phyloP scores from a whole-genome alignment of 148 eudicot genomes.

The Fagopyrum esculentum region DNA sequence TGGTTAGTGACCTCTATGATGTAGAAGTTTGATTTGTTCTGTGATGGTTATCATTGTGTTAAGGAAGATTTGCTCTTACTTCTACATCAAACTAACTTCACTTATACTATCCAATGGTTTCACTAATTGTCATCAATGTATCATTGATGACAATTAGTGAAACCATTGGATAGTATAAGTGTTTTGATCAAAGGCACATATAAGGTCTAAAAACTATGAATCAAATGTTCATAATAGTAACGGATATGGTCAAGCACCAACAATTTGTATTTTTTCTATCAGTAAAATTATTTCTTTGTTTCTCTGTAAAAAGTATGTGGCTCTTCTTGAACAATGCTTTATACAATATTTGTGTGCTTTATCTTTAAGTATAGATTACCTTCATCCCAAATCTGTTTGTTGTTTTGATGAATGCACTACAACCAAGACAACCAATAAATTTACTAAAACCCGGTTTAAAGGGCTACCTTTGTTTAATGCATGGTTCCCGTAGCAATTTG shows the following conservation, averaged over 20 bases:
- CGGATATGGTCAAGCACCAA: background rate
- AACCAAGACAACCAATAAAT: no score
- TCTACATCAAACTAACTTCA: background rate
- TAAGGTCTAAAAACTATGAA: background rate
- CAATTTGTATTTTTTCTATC: background rate
- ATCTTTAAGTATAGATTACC: background rate
- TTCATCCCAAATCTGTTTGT: no score
- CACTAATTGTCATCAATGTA: background rate
- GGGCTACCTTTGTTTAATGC: background rate
- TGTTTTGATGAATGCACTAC: no score
- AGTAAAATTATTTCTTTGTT: background rate
- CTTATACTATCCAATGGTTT: background rate
- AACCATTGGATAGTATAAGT: no score
- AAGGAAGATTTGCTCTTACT: background rate
- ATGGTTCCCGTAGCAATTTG: background rate
- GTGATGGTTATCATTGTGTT: background rate
- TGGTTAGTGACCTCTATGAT: constrained; percentile 50
- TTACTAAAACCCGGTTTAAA: no score
- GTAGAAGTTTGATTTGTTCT: background rate
- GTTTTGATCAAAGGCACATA: background rate
- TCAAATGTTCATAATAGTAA: background rate
- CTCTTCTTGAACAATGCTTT: background rate
- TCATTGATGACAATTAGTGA: no score
- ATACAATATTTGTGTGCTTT: background rate
- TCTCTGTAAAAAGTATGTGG: background rate